Evolutionary conservation across 2,329 filamentous ascomycete species (phyloP), one percentile per base, ranked within the genome.

Genomic region (Diplocarpon rosae): DNA sequence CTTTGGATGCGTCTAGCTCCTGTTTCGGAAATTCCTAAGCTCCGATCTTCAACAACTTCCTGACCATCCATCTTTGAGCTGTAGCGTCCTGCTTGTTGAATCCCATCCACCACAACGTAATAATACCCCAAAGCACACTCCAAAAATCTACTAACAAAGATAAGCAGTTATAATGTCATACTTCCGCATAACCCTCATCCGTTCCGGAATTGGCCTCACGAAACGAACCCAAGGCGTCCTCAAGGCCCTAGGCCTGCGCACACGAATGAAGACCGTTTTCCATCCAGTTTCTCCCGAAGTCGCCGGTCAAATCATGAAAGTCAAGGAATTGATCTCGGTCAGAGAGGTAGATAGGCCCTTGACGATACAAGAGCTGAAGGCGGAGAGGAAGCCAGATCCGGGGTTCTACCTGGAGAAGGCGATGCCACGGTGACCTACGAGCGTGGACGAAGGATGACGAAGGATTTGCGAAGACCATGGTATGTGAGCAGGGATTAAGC

Each of bases 281-380:
- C 75, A 84, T 61, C 79, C 79, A 29, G 80, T 85, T 47, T 71
- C 74, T 15, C 75, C 73, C 16, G 73, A 78, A 40, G 71, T 81
- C 37, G 82, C 82, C 9, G 82, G 82, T 61, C 78, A 83, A 57
- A 83, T 86, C 57, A 83, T 85, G 75, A 77, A 75, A 60, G 80
- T 86, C 52, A 86, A 86, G 64, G 82, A 86, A 58, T 63, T 86
- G 45, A 75, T 86, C 9, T 72, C 78, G 37, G 80, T 85, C 7
- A 69, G 73, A 48, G 81, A 85, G 57, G 79, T 83, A n/a, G 72
- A 78, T 30, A 64, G 66, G 50, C 62, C 70, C 17, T 62, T 81
- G 64, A 77, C 71, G 3, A 75, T 72, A 57, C 63, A 70, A 42
- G 72, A 85, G 61, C 69, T 84, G 57, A 74, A 71, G 61, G 68